phyloP scores from a whole-genome alignment of 2,329 filamentous ascomycete genomes.

The Exophiala sp. region DNA sequence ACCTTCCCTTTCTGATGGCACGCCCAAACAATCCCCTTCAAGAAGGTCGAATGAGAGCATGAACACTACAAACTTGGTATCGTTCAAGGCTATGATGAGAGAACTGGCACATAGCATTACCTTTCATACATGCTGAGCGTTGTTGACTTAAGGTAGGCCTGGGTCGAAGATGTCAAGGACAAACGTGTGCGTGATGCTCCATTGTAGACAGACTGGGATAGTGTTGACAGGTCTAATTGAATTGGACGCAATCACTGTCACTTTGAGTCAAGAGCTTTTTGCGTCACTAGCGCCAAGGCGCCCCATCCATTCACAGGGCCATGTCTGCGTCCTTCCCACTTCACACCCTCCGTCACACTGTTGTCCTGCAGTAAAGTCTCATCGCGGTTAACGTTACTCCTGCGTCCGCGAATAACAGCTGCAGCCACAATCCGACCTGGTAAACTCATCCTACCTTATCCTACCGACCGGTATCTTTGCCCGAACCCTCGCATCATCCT shows the following conservation, averaged over 20 bases:
- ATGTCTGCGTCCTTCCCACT: conserved; percentile 8
- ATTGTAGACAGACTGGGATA: too few relatives aligned
- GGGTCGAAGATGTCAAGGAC: too few relatives aligned
- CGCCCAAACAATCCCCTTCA: too few relatives aligned
- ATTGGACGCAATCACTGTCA: background rate
- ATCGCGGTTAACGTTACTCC: background rate
- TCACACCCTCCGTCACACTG: conserved; percentile 15
- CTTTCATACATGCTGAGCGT: too few relatives aligned
- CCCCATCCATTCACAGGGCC: conserved; percentile 12
- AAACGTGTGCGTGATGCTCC: too few relatives aligned
- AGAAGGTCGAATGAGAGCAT: too few relatives aligned
- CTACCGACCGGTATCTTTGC: conserved; percentile 3
- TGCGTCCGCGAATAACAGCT: background rate
- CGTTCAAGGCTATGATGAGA: too few relatives aligned
- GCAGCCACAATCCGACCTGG: background rate
- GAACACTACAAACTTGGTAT: too few relatives aligned
- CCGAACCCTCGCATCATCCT: background rate
- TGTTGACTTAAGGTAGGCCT: too few relatives aligned
- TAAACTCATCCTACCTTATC: background rate
- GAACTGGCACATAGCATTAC: too few relatives aligned
- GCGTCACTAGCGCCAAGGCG: conserved; percentile 19
- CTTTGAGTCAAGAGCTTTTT: background rate
- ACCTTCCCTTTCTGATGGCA: too few relatives aligned
- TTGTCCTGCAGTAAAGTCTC: background rate
- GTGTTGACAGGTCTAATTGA: too few relatives aligned